Conservation (phyloP, 192 early-diverging fungal genomes). For the Entophlyctis helioformis region DNA sequence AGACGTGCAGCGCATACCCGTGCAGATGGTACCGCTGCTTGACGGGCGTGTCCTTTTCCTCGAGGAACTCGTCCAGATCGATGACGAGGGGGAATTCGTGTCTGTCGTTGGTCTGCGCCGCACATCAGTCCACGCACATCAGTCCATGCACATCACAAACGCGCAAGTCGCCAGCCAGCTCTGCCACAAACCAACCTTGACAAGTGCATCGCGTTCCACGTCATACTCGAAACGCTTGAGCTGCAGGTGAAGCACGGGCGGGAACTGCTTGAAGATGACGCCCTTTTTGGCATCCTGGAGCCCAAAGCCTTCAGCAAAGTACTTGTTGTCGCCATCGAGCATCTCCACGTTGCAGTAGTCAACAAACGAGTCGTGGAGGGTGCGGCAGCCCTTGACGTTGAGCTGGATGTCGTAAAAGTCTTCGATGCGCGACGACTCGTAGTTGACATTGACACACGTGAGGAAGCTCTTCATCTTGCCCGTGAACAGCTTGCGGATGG, state of each 20-base stretch:
- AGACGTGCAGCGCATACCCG: conserved; percentile 37
- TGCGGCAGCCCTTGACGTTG: conserved; percentile 90
- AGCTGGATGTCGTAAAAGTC: conserved; percentile 96
- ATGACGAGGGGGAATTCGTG: conserved; percentile 84
- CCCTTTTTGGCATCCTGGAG: conserved; percentile 95
- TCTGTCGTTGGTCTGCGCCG: conserved; percentile 83
- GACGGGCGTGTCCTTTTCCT: conserved; percentile 43
- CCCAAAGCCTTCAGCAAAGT: conserved; percentile 85
- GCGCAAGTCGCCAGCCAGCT: no score
- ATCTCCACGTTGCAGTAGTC: conserved; percentile 85
- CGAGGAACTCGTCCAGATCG: conserved; percentile 74
- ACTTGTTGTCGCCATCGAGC: conserved; percentile 94
- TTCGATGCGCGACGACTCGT: conserved; percentile 86
- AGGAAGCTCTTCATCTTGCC: conserved; percentile 98
- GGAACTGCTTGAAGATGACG: conserved; percentile 84
- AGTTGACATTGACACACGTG: conserved; percentile 88
- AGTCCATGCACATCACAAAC: background rate
- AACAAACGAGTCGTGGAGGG: conserved; percentile 76
- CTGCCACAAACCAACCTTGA: conserved; percentile 47
- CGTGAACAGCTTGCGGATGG: conserved; percentile 82
- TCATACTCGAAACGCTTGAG: conserved; percentile 98
- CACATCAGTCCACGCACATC: conserved; percentile 5
- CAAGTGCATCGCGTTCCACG: conserved; percentile 72
- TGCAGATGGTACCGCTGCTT: conserved; percentile 75
- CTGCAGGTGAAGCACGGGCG: conserved; percentile 90